Evolutionary conservation across 2,329 filamentous ascomycete genomes (phyloP).

Genomic region (Cercospora canescens): DNA sequence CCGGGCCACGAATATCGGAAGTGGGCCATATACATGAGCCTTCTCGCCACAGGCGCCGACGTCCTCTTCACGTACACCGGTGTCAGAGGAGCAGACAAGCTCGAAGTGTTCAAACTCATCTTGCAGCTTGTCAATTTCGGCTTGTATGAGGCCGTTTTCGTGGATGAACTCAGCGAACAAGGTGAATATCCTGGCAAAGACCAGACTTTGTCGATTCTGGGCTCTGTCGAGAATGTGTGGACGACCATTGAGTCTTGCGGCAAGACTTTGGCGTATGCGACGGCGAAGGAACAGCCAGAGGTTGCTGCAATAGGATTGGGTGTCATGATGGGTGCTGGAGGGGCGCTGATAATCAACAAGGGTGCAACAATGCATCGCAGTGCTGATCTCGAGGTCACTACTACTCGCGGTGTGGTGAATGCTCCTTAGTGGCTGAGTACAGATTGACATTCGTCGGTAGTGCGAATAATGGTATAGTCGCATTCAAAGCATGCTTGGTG

Average conservation of each 20-base stretch:
- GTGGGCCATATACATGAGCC: no score
- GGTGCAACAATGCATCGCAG: no score
- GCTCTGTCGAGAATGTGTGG: not conserved
- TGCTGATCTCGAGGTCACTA: not conserved
- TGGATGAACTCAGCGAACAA: not conserved
- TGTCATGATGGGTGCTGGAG: no score
- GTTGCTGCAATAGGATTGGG: no score
- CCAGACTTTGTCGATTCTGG: not conserved
- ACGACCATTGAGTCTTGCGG: not conserved
- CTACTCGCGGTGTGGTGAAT: not conserved
- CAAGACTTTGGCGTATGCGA: no score
- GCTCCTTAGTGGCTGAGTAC: no score
- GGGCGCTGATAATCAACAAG: no score
- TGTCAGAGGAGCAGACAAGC: not conserved
- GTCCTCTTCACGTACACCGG: not conserved
- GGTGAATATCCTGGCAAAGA: not conserved
- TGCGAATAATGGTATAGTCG: no score
- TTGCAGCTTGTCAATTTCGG: not conserved
- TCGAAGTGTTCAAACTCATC: not conserved
- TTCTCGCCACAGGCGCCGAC: not conserved
- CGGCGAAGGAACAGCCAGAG: no score
- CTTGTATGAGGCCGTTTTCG: not conserved
- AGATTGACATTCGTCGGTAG: no score
- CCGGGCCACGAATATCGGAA: no score
- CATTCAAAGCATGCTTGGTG: no score